phyloP scores from a whole-genome alignment of 1,284 basidiomycete species.

The Ustilago hordei region DNA sequence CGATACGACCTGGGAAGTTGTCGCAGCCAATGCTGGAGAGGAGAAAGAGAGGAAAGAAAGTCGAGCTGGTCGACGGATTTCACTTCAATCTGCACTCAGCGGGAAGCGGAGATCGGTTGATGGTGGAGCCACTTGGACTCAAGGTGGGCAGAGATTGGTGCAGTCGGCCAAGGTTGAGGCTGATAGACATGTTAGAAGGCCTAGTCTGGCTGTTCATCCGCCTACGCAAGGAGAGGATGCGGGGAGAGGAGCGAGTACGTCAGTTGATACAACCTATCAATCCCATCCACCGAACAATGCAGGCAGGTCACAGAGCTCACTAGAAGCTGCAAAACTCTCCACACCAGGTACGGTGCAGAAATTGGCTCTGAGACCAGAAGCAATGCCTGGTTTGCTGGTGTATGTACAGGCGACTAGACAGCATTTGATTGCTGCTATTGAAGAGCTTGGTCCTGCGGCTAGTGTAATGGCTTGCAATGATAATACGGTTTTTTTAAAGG shows the following conservation, averaged over 20 bases:
- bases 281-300: neutral
- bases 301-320: conserved; percentile 14
- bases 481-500: neutral
- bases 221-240: neutral
- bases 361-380: conserved; percentile 53
- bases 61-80: conserved; percentile 15
- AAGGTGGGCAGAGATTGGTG: neutral
- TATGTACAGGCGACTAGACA: conserved; percentile 54
- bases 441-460: conserved; percentile 12
- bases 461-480: neutral
- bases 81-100: conserved; percentile 18
- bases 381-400: conserved; percentile 55
- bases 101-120: conserved; percentile 19
- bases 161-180: neutral
- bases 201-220: neutral
- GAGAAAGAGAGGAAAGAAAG: neutral
- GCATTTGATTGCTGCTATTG: conserved; percentile 47
- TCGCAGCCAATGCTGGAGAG: neutral
- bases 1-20: conserved; percentile 22
- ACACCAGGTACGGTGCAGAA: conserved; percentile 31
- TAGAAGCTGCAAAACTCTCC: neutral
- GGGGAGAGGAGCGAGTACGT: neutral
- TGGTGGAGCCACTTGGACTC: neutral
- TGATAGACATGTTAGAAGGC: neutral
- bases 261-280: conserved; percentile 13